phyloP scores from a whole-genome alignment of 1,139 yeast species.

The Pneumocystis canis region DNA sequence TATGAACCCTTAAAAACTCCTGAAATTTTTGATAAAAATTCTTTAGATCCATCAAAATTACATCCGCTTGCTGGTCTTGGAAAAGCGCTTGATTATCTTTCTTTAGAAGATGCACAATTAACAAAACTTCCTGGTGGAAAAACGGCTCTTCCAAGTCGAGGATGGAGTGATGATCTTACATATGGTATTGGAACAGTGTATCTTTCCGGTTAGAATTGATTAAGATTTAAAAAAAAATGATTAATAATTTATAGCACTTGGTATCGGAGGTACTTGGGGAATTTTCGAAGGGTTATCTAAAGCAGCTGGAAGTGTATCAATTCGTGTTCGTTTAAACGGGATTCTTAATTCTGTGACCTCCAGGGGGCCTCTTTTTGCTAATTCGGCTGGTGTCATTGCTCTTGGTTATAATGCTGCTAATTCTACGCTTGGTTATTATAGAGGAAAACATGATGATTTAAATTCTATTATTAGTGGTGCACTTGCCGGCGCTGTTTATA shows the following conservation, averaged over 20 bases:
- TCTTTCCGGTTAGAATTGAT: conserved; percentile 24
- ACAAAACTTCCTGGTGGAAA: conserved; percentile 69
- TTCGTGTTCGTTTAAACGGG: conserved; percentile 68
- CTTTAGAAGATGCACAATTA: conserved; percentile 71
- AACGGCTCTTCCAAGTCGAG: conserved; percentile 84
- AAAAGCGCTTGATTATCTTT: conserved; percentile 79
- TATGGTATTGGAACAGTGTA: conserved; percentile 96
- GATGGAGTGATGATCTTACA: conserved; percentile 93
- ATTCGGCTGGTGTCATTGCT: conserved; percentile 88
- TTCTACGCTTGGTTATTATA: conserved; percentile 57
- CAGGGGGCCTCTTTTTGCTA: conserved; percentile 91
- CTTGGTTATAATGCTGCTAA: conserved; percentile 74
- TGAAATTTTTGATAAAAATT: neutral
- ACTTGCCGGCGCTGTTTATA: conserved; percentile 79
- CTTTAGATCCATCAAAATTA: conserved; percentile 47
- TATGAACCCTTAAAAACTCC: neutral
- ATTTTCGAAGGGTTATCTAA: conserved; percentile 72
- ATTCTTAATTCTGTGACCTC: conserved; percentile 82
- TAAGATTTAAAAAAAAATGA: neutral
- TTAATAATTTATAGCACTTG: conserved; percentile 31
- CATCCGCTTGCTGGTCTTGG: conserved; percentile 87
- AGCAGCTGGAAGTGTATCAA: conserved; percentile 53
- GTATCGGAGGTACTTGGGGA: conserved; percentile 80
- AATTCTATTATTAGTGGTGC: conserved; percentile 87
- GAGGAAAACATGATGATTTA: conserved; percentile 77